A percentile compares a stretch with the other conserved stretches of the same genome.
Evolutionary conservation across 169 alveolate genomes (phyloP).

Genomic region (Amoebophrya sp.): DNA sequence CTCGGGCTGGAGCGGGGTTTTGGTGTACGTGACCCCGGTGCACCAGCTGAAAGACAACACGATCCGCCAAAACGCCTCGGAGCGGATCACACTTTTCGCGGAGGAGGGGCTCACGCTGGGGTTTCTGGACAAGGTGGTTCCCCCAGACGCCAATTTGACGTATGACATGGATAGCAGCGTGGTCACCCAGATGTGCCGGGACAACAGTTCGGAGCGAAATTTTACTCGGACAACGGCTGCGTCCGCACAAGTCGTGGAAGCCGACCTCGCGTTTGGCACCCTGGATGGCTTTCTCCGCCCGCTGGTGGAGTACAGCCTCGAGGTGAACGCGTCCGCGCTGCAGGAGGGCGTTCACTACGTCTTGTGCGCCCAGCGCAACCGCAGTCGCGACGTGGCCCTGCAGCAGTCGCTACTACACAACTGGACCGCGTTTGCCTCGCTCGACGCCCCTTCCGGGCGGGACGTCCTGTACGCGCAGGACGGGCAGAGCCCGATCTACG

Average conservation of each 20-base stretch:
- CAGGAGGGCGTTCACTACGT: neutral
- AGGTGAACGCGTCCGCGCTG: neutral
- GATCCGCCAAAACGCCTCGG: neutral
- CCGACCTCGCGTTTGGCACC: neutral
- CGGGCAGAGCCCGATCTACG: neutral
- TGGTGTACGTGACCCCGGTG: neutral
- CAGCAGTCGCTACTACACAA: neutral
- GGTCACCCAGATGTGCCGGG: neutral
- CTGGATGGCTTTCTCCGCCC: neutral
- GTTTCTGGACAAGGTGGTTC: neutral
- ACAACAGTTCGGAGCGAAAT: neutral
- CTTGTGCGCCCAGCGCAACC: neutral
- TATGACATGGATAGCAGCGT: neutral
- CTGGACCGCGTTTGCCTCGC: neutral
- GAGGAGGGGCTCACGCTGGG: neutral
- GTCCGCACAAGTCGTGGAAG: neutral
- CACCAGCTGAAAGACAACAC: neutral
- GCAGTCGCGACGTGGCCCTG: neutral
- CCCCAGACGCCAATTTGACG: neutral
- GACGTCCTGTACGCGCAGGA: neutral
- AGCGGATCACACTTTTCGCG: neutral
- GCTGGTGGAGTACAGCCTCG: neutral
- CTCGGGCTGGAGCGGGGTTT: neutral
- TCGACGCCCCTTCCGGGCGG: neutral
- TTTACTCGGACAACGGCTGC: too few relatives aligned